phyloP scores from a whole-genome alignment of 768 basidiomycete species.

The Boletus sensibilis region DNA sequence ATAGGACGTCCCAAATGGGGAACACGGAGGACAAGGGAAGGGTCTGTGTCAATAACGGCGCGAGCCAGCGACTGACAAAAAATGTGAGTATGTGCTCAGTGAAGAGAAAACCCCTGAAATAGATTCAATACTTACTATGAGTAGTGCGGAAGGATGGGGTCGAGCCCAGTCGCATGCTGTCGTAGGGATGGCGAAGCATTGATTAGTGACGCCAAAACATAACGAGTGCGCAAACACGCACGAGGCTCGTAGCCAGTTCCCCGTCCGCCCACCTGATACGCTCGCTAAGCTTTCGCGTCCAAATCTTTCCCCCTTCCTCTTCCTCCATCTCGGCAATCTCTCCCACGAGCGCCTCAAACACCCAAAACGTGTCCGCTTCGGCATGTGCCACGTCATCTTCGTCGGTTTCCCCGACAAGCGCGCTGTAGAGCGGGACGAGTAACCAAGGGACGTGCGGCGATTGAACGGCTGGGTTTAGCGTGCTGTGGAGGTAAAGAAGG shows the following conservation, averaged over 20 bases:
- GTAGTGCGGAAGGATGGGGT: slow-evolving; percentile 73
- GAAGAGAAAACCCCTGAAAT: not conserved
- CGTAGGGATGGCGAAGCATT: not conserved
- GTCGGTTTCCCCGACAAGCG: slow-evolving; percentile 59
- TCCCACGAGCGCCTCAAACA: slow-evolving; percentile 70
- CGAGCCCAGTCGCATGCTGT: slow-evolving; percentile 63
- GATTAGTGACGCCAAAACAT: not conserved
- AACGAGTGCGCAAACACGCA: slow-evolving; percentile 27
- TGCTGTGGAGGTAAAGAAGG: slow-evolving; percentile 67
- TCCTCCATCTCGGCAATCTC: slow-evolving; percentile 76
- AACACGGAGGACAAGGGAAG: slow-evolving; percentile 61
- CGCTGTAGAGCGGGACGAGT: slow-evolving; percentile 66
- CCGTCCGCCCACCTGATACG: slow-evolving; percentile 60
- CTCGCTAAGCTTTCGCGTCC: slow-evolving; percentile 64
- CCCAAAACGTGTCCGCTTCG: slow-evolving; percentile 83
- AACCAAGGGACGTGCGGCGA: slow-evolving; percentile 69
- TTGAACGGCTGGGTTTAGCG: slow-evolving; percentile 68
- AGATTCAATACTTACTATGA: slow-evolving; percentile 57
- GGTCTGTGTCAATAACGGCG: slow-evolving; percentile 68
- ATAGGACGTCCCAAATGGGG: slow-evolving; percentile 69
- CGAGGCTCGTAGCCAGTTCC: slow-evolving; percentile 60
- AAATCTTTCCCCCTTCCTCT: slow-evolving; percentile 56
- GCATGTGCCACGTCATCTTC: slow-evolving; percentile 59
- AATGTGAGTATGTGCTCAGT: not conserved
- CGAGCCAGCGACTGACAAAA: slow-evolving; percentile 64